Conservation (phyloP, 805 yeast genomes). For the Candida coleopterorum region DNA sequence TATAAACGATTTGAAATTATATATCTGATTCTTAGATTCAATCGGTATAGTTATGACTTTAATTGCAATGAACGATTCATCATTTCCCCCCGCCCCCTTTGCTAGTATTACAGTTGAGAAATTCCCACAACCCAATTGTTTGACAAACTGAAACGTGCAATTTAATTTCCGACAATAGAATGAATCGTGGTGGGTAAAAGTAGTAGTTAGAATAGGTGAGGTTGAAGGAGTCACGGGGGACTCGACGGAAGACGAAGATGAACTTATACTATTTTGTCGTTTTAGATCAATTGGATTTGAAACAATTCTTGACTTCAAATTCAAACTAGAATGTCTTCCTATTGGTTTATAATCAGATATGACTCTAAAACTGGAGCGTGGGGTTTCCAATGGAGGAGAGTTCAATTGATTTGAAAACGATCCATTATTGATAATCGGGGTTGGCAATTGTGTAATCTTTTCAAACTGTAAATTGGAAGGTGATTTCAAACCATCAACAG, state of each 20-base stretch:
- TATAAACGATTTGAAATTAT: slow-evolving; percentile 35
- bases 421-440: slow-evolving; percentile 33
- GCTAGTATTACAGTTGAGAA: slow-evolving; percentile 63
- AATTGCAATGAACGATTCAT: slow-evolving; percentile 61
- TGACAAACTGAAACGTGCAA: slow-evolving; percentile 11
- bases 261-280: slow-evolving; percentile 8
- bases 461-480: slow-evolving; percentile 16
- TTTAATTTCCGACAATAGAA: slow-evolving; percentile 5
- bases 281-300: slow-evolving; percentile 18
- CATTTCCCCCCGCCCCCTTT: slow-evolving; percentile 15
- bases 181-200: neutral
- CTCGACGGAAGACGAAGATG: slow-evolving; percentile 4
- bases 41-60: slow-evolving; percentile 52
- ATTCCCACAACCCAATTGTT: slow-evolving; percentile 58
- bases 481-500: neutral
- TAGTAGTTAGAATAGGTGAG: slow-evolving; percentile 6
- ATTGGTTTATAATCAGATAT: slow-evolving; percentile 36
- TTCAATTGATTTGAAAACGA: slow-evolving; percentile 14
- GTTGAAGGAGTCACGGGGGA: slow-evolving; percentile 8
- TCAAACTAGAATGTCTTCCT: slow-evolving; percentile 16
- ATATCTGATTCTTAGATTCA: slow-evolving; percentile 17
- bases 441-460: slow-evolving; percentile 40
- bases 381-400: slow-evolving; percentile 5
- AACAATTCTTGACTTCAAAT: slow-evolving; percentile 13
- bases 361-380: slow-evolving; percentile 17